phyloP scores from a whole-genome alignment of 2,329 filamentous ascomycete species.

The Grosmannia clavigera region DNA sequence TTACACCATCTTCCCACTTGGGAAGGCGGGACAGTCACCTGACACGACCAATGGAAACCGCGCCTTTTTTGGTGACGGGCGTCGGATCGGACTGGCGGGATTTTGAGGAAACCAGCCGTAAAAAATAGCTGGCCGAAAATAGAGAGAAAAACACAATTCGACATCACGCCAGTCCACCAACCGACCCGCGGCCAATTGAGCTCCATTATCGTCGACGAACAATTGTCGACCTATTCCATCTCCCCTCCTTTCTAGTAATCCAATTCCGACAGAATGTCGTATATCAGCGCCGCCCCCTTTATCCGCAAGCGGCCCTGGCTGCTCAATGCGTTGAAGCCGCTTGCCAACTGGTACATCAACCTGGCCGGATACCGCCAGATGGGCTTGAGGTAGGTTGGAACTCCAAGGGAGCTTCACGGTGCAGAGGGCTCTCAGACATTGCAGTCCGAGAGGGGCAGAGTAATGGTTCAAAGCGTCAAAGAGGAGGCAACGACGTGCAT shows the following conservation, averaged over 20 bases:
- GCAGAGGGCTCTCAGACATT: not conserved
- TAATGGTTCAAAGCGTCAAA: not conserved
- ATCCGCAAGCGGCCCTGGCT: constrained; percentile 82
- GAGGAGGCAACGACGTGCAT: not conserved
- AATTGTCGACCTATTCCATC: not conserved
- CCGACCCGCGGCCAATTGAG: constrained; percentile 2
- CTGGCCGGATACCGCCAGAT: constrained; percentile 43
- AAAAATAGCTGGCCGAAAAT: constrained; percentile 4
- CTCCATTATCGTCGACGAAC: not conserved
- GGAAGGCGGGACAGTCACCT: constrained; percentile 6
- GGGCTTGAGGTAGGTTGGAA: constrained; percentile 11
- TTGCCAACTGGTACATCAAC: constrained; percentile 81
- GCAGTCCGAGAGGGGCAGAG: not conserved
- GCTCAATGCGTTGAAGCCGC: constrained; percentile 61
- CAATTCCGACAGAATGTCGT: constrained; percentile 37
- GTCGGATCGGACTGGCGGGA: constrained; percentile 12
- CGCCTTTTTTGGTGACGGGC: constrained; percentile 10
- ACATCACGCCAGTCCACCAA: not conserved
- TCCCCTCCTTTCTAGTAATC: not conserved
- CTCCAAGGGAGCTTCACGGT: not conserved
- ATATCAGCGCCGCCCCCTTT: constrained; percentile 60
- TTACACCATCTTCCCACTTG: constrained; percentile 2
- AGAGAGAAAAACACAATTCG: not conserved
- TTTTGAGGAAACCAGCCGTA: constrained; percentile 11
- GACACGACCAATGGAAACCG: constrained; percentile 9